Evolutionary conservation across 768 basidiomycete species (phyloP).

Genomic region (Asterophora parasitica): DNA sequence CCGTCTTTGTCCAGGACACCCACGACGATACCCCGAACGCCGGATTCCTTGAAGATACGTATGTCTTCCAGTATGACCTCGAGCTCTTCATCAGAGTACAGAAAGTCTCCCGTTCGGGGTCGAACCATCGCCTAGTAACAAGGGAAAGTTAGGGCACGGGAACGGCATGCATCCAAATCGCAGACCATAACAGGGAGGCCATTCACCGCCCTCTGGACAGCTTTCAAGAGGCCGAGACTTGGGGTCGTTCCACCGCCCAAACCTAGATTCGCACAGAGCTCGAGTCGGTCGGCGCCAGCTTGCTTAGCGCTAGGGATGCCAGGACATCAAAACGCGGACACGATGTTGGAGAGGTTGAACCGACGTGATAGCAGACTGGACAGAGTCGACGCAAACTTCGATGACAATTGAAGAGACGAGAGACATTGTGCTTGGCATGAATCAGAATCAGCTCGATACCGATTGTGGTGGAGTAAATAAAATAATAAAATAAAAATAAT

Average conservation of each 20-base stretch:
- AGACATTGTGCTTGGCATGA: constrained; percentile 7
- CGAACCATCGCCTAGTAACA: constrained; percentile 67
- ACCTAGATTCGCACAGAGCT: constrained; percentile 66
- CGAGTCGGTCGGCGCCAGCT: constrained; percentile 73
- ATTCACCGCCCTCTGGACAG: constrained; percentile 45
- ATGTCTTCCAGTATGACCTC: constrained; percentile 76
- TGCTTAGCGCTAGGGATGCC: constrained; percentile 49
- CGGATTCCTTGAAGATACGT: constrained; percentile 48
- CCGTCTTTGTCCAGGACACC: constrained; percentile 56
- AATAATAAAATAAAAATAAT: no score
- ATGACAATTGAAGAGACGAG: constrained; percentile 26
- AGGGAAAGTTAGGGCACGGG: constrained; percentile 5
- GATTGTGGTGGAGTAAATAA: no score
- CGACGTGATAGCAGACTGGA: constrained; percentile 64
- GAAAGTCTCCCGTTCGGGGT: constrained; percentile 75
- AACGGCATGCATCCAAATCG: constrained; percentile 1
- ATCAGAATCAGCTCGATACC: no score
- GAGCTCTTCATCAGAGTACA: constrained; percentile 63
- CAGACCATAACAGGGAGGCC: constrained; percentile 65
- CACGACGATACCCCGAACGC: constrained; percentile 63
- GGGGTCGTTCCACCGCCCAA: constrained; percentile 82
- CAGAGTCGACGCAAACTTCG: constrained; percentile 76
- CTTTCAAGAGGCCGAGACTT: constrained; percentile 64
- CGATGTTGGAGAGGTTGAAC: constrained; percentile 20
- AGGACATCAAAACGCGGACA: constrained; percentile 9